Evolutionary conservation across 2,329 filamentous ascomycete species (phyloP).

Genomic region (Stachybotrys echinatus): DNA sequence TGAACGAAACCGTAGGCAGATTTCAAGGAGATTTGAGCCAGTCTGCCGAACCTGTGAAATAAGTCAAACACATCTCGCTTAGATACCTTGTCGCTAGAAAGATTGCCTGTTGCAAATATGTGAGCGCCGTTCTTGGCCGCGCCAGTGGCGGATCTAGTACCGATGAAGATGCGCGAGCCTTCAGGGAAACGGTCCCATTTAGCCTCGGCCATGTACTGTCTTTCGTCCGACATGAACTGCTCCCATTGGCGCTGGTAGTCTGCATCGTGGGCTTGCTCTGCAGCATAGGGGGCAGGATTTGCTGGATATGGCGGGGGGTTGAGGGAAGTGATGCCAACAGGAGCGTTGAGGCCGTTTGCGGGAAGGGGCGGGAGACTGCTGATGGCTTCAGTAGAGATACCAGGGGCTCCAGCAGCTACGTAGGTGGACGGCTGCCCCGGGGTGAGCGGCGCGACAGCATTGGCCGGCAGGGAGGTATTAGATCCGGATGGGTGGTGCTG

Average conservation of each 20-base stretch:
- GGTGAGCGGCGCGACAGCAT: constrained; percentile 20
- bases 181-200: constrained; percentile 78
- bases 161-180: constrained; percentile 75
- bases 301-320: constrained; percentile 24
- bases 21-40: constrained; percentile 95
- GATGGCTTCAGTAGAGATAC: constrained; percentile 23
- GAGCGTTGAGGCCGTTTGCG: constrained; percentile 20
- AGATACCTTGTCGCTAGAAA: constrained; percentile 87
- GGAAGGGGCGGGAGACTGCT: constrained; percentile 23
- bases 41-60: constrained; percentile 77
- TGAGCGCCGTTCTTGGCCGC: constrained; percentile 16
- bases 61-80: constrained; percentile 91
- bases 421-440: constrained; percentile 27
- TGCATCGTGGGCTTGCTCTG: constrained; percentile 27
- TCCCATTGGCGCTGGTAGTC: constrained; percentile 65
- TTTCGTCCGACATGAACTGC: constrained; percentile 66
- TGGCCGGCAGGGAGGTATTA: constrained; percentile 21
- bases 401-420: constrained; percentile 24
- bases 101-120: constrained; percentile 60
- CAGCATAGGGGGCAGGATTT: constrained; percentile 18
- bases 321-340: constrained; percentile 20
- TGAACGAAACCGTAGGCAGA: constrained; percentile 97
- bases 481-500: constrained; percentile 28
- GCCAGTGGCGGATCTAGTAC: constrained; percentile 41
- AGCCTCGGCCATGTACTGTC: constrained; percentile 69